A percentile compares a stretch with the other conserved stretches of the same genome.
These are phyloP conservation scores for Herpotrichia juniperi DNA, from an alignment of 2,329 filamentous ascomycete genomes.

Conservation along the genomic window DNA sequence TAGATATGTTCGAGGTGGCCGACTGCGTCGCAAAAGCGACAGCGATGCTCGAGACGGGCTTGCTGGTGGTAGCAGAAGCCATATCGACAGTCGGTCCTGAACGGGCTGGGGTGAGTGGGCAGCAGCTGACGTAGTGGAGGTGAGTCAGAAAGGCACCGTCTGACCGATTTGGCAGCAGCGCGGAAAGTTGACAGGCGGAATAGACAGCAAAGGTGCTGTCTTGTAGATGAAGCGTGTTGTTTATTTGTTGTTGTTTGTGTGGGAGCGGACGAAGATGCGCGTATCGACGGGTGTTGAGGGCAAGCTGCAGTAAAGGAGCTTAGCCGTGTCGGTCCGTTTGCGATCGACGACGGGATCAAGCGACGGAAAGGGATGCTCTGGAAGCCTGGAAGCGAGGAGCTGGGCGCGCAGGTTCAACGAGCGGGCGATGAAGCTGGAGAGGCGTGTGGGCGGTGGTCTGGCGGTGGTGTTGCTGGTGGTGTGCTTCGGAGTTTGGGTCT, in stretches of 20 bases:
- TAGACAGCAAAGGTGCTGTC: conserved; percentile 27
- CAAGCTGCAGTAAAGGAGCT: conserved; percentile 42
- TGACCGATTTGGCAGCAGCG: conserved; percentile 23
- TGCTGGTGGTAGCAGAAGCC: conserved; percentile 40
- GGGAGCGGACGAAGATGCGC: conserved; percentile 18
- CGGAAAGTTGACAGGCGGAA: conserved; percentile 6
- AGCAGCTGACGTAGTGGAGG: conserved; percentile 28
- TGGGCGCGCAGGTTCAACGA: no score
- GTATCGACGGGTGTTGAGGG: conserved; percentile 24
- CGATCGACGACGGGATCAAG: conserved; percentile 43
- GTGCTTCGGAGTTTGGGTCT: background rate
- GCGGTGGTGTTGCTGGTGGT: background rate
- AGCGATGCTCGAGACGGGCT: conserved; percentile 50
- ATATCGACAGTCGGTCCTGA: conserved; percentile 28
- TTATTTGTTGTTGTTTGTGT: conserved; percentile 14
- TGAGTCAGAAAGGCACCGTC: conserved; percentile 39
- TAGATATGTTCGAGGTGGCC: conserved; percentile 32
- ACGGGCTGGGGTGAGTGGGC: conserved; percentile 12
- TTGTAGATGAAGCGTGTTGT: conserved; percentile 4
- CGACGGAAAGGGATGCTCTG: conserved; percentile 27
- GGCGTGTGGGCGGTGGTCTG: background rate
- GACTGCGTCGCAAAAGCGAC: conserved; percentile 45
- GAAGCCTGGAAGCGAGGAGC: background rate
- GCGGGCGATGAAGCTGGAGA: background rate
- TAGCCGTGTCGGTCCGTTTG: conserved; percentile 29